These are phyloP conservation scores for Scheffersomyces spartinae DNA, from an alignment of 805 yeast genomes.

Conservation along the genomic window DNA sequence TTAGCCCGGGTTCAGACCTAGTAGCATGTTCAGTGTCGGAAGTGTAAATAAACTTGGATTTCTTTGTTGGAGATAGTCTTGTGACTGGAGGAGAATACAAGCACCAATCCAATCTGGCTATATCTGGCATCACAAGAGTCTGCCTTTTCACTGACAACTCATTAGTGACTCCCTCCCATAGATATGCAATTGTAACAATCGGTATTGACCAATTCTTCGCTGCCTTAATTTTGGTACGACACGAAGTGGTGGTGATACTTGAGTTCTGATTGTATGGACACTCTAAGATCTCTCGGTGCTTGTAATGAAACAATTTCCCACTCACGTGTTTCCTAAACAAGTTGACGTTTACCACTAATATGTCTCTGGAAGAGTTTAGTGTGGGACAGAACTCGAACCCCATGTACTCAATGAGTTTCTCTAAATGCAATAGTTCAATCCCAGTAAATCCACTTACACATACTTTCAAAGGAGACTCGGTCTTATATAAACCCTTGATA, in stretches of 20 bases:
- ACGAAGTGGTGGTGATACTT: constrained; percentile 33
- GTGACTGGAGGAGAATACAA: too few species aligned
- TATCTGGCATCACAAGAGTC: too few species aligned
- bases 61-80: too few species aligned
- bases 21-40: too few species aligned
- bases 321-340: constrained; percentile 30
- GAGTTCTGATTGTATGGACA: constrained; percentile 22
- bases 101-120: too few species aligned
- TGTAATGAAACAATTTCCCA: constrained; percentile 24
- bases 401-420: constrained; percentile 44
- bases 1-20: too few species aligned
- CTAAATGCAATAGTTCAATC: constrained; percentile 59
- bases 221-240: constrained; percentile 43
- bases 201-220: constrained; percentile 50
- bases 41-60: too few species aligned
- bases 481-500: constrained; percentile 13
- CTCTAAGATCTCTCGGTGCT: constrained; percentile 17
- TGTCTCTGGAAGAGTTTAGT: constrained; percentile 39
- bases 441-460: constrained; percentile 71
- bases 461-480: constrained; percentile 13
- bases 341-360: constrained; percentile 45
- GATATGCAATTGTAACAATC: constrained; percentile 40
- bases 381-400: constrained; percentile 41
- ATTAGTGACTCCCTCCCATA: constrained; percentile 47
- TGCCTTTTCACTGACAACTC: too few species aligned